Base-by-base conservation (phyloP, 805 yeast genomes). In the Clavispora phyllophila region DNA sequence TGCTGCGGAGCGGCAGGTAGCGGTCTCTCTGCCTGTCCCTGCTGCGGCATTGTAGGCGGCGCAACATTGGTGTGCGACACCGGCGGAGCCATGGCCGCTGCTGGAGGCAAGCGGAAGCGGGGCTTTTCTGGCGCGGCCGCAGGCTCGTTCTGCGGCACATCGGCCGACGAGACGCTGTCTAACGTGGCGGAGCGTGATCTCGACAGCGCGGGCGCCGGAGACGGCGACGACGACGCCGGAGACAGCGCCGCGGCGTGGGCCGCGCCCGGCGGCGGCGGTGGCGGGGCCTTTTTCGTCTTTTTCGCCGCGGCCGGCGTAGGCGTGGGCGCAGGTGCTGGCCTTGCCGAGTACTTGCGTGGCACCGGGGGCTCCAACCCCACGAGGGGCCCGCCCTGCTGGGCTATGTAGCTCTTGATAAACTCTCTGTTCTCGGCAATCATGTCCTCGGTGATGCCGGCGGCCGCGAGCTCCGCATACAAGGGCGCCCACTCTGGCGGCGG, bases 401-500 rank as follows among this genome's bases (percentile, higher is more conserved):
- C 66, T 45, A 87, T 84, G 56, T 84, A 87, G 41, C 81, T 82
- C 60, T 85, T 87, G 56, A 87, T 85, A 59, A 87, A 86, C 46
- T 84, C 86, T 45, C 89, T 71, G 57, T 87, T 86, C 41, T 85
- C 91, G 0, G 90, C 93, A 59, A 87, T 87, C 90, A 85, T 83
- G 51, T 87, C 95, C 55, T 87, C 95, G 1, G 87, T 63, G 44
- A 87, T 87, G 0, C 96, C 96, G 41, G 84, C 83, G 15, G 76
- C 71, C 32, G 82, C 91, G 41, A 87, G 70, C 55, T 84, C 89
- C 8, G 75, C 65, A 50, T 87, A 86, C 43, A 87, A 70, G 1
- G 82, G 70, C 39, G 90, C 64, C 96, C 95, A 87, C 58, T 87
- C 95, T 5, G 82, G 81, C 1, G 95, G 95, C 0, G 95, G 95